Evolutionary conservation across 1,284 basidiomycete genomes (phyloP), one percentile per base, ranked within the genome.

Genomic region (Boletus putidus): DNA sequence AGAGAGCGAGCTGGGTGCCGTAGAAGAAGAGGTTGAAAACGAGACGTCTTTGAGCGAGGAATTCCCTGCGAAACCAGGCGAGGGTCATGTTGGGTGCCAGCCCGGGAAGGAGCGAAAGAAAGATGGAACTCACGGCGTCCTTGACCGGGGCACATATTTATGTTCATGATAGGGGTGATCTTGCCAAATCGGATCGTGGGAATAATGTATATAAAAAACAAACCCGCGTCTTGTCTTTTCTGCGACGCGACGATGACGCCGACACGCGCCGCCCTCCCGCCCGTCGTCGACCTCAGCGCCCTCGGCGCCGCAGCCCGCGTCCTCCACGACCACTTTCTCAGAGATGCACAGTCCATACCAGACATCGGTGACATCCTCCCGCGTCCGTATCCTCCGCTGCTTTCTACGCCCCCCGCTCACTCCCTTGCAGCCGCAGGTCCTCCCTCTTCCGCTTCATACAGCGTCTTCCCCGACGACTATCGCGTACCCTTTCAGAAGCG

Each of bases 401-500:
- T 50, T 79, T 78, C 16, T 15, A 31, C 40, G 12, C 18, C 1
- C 43, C 39, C 31, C 35, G 49, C 68, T 67, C 46, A 67, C 53
- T 36, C 31, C 50, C 50, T 16, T 37, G 46, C 65, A 87, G 86
- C 84, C 43, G 81, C 82, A 57, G 79, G 78, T 46, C 81, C 84
- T 47, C 81, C 84, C 55, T 85, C 85, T n/a, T 91, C 89, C 20
- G 81, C 84, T 12, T 81, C 83, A 20, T 95, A 94, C 71, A 91
- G 83, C 58, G 76, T 91, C 45, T 89, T 87, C 67, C 86, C 88
- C 4, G 89, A 91, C 62, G 88, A 92, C 68, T 84, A 83, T 55
- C 86, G 90, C 69, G 83, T 88, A 7, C 92, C 92, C 1, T 94
- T 90, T 72, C 87, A 91, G 73, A 91, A 91, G 73, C 79, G 84